Evolutionary conservation across 1,139 yeast species (phyloP), one percentile per base, ranked within the genome.

Genomic region (Yamadazyma spencermartinsiae): DNA sequence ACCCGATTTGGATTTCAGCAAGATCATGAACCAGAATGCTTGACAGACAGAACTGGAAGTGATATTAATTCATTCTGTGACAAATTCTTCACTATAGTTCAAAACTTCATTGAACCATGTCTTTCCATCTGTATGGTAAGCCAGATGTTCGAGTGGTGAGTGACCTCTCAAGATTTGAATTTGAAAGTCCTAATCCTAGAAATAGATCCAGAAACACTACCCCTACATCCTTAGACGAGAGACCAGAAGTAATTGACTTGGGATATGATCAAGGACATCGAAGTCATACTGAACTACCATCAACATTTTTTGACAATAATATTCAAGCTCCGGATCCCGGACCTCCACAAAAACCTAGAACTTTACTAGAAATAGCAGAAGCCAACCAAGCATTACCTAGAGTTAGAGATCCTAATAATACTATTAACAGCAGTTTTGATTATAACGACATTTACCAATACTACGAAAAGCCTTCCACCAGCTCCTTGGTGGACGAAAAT

Each of bases 161-260:
- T 45, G 67, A 62, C 42, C 43, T 54, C 15, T 61, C 68, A n/a
- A 42, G 67, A 28, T 61, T 62, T 38, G 63, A 61, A 32, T 56
- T 47, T 38, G 61, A 57, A 31, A 42, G 45, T 15, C 48, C 51
- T 3, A 44, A 50, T 9, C 61, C 61, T 2, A 38, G 55, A 37
- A 52, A 45, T 32, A 44, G 65, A 37, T 59, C 66, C 4, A 43
- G 65, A 41, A 58, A 60, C 38, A 42, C 64, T 2, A 56, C 66
- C 5, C 67, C 66, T 2, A 52, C 63, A 11, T 51, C 58, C 13
- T 34, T 50, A 15, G 49, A 49, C 13, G 48, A 50, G 18, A 36
- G 38, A 6, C 36, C 40, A 5, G 31, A 38, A 19, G 36, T 36
- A 7, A 28, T 34, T 16, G 42, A 36, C 23, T 14, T 36, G 11